phyloP scores from a whole-genome alignment of 108 stramenopile genomes.

The Discostella stelligeroides region DNA sequence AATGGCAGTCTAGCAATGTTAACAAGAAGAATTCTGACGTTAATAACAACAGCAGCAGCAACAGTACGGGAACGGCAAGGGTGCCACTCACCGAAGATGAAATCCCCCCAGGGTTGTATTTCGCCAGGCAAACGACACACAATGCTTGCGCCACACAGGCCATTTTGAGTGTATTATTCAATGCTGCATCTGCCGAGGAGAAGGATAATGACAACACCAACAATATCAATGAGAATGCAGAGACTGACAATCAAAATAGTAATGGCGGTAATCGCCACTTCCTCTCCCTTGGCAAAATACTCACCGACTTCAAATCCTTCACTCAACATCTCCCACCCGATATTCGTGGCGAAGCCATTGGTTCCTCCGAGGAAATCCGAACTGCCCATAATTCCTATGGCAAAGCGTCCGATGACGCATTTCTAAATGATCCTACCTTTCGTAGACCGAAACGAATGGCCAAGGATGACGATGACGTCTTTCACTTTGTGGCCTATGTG shows the following conservation, averaged over 20 bases:
- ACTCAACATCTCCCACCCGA: conserved; percentile 79
- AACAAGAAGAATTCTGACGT: too few species aligned
- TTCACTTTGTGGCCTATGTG: conserved; percentile 95
- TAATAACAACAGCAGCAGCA: too few species aligned
- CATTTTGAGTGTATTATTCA: conserved; percentile 80
- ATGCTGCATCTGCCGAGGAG: conserved; percentile 42
- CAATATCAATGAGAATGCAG: not conserved
- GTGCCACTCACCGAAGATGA: conserved; percentile 50
- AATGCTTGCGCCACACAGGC: conserved; percentile 98
- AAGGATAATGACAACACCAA: conserved; percentile 3
- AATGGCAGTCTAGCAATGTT: conserved; percentile 76
- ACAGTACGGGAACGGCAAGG: conserved; percentile 11
- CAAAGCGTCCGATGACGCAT: conserved; percentile 81
- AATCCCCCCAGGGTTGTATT: conserved; percentile 73
- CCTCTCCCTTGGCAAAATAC: conserved; percentile 71
- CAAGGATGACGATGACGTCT: conserved; percentile 85
- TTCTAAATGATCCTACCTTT: conserved; percentile 71
- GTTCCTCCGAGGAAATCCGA: conserved; percentile 77
- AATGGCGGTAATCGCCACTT: conserved; percentile 27
- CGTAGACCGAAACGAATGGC: conserved; percentile 40
- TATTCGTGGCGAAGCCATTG: conserved; percentile 89
- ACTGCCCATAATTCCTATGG: conserved; percentile 92
- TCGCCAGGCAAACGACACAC: conserved; percentile 86
- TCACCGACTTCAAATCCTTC: conserved; percentile 84
- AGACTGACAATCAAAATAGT: too few species aligned